Evolutionary conservation across 352 stramenopile genomes (phyloP), one percentile per base, ranked within the genome.

Genomic region (Phytophthora cactorum): DNA sequence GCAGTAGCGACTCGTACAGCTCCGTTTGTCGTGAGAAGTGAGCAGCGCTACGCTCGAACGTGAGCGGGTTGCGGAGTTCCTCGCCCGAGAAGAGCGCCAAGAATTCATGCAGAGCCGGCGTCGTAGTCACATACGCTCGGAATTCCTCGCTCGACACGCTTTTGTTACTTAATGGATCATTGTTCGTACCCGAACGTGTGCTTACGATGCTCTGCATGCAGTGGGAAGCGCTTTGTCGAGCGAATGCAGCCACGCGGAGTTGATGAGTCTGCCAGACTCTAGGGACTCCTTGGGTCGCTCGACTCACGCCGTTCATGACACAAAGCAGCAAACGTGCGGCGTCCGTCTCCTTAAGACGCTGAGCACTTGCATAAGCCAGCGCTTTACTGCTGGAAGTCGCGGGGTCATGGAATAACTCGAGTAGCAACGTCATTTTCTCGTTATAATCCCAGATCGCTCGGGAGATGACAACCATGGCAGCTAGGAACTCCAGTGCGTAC

Each of bases 51-150:
- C 52, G 52, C 39, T 72, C 51, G 52, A 86, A 86, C 2, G 82
- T 91, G 41, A 81, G 80, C 32, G 84, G 84, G 39, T 92, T 92
- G 12, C 80, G 84, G 2, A 90, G 70, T 32, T 89, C 80, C 57
- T 90, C 84, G 22, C 67, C 74, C 27, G 70, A 81, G 22, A 91
- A 92, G 4, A 90, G 64, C 0, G 78, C 70, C 14, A 92, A 47
- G 39, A 92, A 92, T 9, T 77, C 66, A 11, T 52, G 70, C 25
- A 86, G 45, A 1, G 68, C 46, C 4, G 78, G 77, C 15, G 67
- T 87, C 1, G 54, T 49, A 17, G 51, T 52, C 15, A 88, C 71
- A 38, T 74, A 91, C 45, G 29, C 28, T 3, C 41, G 68, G 9
- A 89, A 66, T 52, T 89, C 60, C 9, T 54, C 68, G 34, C 52